Percentiles rank a stretch among this genome's conserved stretches.
Conservation (phyloP, 2,329 filamentous ascomycete species). For the Mycocentrospora acerina region DNA sequence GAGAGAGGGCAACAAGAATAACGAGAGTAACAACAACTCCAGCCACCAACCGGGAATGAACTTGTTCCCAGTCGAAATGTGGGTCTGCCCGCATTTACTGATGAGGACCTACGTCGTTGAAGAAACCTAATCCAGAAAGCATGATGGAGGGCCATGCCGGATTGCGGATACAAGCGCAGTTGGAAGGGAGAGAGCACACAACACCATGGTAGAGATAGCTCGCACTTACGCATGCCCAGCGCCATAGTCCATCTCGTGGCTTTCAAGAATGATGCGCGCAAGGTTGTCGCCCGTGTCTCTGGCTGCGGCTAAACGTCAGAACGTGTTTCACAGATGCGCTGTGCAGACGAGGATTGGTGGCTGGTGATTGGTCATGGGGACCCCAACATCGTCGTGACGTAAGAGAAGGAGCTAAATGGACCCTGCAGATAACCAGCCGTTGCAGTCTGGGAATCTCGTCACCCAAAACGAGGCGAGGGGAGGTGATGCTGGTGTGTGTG, state of each 20-base stretch:
- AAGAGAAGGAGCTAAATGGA: slow-evolving; percentile 12
- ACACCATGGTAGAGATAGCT: too few species aligned
- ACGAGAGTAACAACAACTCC: too few species aligned
- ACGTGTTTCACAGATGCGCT: slow-evolving; percentile 21
- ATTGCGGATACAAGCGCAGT: too few species aligned
- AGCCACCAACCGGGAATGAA: too few species aligned
- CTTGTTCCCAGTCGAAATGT: too few species aligned
- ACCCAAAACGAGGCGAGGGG: background rate
- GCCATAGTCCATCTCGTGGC: slow-evolving; percentile 14
- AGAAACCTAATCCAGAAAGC: too few species aligned
- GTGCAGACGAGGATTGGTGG: slow-evolving; percentile 12
- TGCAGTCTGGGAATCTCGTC: slow-evolving; percentile 7
- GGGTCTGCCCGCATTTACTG: too few species aligned
- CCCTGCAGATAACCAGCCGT: slow-evolving; percentile 16
- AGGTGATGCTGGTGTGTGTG: slow-evolving; percentile 4
- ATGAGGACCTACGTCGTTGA: too few species aligned
- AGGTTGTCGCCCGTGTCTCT: slow-evolving; percentile 2
- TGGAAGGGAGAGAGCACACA: too few species aligned
- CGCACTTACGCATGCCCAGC: slow-evolving; percentile 17
- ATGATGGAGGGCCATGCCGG: too few species aligned
- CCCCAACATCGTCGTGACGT: slow-evolving; percentile 20
- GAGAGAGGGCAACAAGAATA: too few species aligned
- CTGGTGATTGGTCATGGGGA: too few species aligned
- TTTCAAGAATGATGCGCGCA: slow-evolving; percentile 15
- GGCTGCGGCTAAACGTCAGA: slow-evolving; percentile 18